Evolutionary conservation across 495 filamentous ascomycete genomes (phyloP), one percentile per base, ranked within the genome.

Genomic region (Podospora pseudopauciseta): DNA sequence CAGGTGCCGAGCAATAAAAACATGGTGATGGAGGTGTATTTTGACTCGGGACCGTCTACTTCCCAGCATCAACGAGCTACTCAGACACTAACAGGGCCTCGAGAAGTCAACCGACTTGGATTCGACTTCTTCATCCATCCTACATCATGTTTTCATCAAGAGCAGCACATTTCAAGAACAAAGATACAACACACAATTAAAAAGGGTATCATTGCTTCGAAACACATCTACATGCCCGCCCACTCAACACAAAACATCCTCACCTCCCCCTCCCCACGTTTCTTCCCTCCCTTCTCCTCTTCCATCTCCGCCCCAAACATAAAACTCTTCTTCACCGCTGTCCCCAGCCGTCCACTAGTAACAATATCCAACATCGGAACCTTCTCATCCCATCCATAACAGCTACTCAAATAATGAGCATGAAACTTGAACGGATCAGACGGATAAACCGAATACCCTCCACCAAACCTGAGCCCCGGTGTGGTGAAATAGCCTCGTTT

Each of bases 371-470:
- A 84, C 76, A 98, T 81, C 61, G 90, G 83, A 63, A 98, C 87
- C 74, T 94, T 85, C 70, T 97, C 85, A 69, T 99, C 90, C 92
- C 92, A 97, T 6, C 86, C 90, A 61, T 89, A 83, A 32, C 90
- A 87, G 20, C 87, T 88, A 27, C 88, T 90, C 66, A 97, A 79
- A 75, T 97, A 98, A 77, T 98, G 95, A 44, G 90, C 92, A 77
- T 99, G 95, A 79, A 94, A 99, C 11, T 96, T 90, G 30, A 98
- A 81, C 0, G 95, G 92, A 78, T 99, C 95, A 39, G 96, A 96
- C 0, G 95, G 95, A 74, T 99, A 98, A 1, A 94, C 93, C 67
- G 91, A 90, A 79, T 92, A 97, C 74, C 97, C 88, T 73, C 93
- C 96, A 39, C 95, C 95, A 73, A 99, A 99, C 28, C 95, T 91